Base-by-base conservation (phyloP, 306 rosid genomes). In the Rosa multiflora region DNA sequence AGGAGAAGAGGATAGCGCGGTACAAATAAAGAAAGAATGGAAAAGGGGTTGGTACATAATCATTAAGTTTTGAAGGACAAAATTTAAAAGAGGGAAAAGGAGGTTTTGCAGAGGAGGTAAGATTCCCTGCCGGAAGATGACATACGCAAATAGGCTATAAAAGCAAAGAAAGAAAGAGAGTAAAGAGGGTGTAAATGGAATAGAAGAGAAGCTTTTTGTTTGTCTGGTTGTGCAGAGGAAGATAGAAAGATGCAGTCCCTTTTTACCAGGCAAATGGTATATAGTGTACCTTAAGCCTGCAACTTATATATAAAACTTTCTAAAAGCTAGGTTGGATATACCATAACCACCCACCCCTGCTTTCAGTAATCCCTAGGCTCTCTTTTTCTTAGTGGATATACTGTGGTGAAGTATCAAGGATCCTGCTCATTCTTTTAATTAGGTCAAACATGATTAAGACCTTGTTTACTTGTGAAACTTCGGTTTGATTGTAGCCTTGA, bases 191-290 rank as follows among this genome's bases (percentile, higher is more conserved):
- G 35, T 71, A 44, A 79, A 71, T 77, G 83, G 89, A 86, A 80
- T 82, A 88, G 91, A 88, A 40, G 87, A 82, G 77, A 44, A 85
- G 88, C 93, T 89, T 93, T 93, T 87, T 26, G 86, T 89, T 91
- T 91, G 96, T 89, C 87, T 88, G 88, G 82, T 87, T 87, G 86
- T 91, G 90, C 72, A 73, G 84, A 79, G 79, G 76, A 76, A 77
- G 86, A 79, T 77, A 77, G 68, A 74, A 74, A 78, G 88, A 83
- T 73, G 83, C 84, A 18, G 29, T 1, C 29, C 87, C 90, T 85
- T 89, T 94, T 84, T 63, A 83, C 90, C 7, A 87, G 96, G 96
- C 97, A 93, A 95, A 85, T 93, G 91, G 94, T 76, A 95, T 95
- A 77, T 82, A 79, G 79, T 85, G 94, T 87, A 91, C 94, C 90